phyloP scores from a whole-genome alignment of 805 yeast species.

The Myxozyma kluyveri region DNA sequence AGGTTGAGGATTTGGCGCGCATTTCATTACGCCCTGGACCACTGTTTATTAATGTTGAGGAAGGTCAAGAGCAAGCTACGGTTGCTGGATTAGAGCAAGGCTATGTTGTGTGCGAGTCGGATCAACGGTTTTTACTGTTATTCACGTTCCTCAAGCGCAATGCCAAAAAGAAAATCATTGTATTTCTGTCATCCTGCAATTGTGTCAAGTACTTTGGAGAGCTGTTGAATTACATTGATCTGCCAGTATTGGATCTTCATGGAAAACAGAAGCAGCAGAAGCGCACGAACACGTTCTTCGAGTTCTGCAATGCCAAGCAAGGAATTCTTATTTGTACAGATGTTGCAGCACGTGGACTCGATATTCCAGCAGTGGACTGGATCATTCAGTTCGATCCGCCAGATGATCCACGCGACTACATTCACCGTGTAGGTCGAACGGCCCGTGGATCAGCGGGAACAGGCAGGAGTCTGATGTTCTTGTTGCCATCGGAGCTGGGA shows the following conservation, averaged over 20 bases:
- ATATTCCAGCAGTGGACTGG: constrained; percentile 99
- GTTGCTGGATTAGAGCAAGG: constrained; percentile 98
- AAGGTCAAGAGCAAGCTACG: constrained; percentile 78
- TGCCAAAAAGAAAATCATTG: constrained; percentile 81
- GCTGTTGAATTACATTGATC: constrained; percentile 88
- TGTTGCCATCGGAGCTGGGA: constrained; percentile 91
- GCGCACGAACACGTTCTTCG: constrained; percentile 96
- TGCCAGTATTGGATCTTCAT: constrained; percentile 93
- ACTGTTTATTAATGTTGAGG: constrained; percentile 85
- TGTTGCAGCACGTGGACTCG: constrained; percentile 98
- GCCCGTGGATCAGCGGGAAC: constrained; percentile 84
- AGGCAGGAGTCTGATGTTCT: constrained; percentile 93
- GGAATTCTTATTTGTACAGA: constrained; percentile 95
- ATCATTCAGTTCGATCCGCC: constrained; percentile 99
- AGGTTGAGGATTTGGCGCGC: constrained; percentile 96
- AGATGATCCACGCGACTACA: constrained; percentile 99
- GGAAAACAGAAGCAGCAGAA: constrained; percentile 99
- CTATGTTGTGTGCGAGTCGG: constrained; percentile 95
- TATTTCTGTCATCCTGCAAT: constrained; percentile 93
- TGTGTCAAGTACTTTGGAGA: constrained; percentile 96
- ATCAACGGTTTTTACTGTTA: constrained; percentile 82
- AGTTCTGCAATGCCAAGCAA: constrained; percentile 93
- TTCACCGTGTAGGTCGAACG: constrained; percentile 98
- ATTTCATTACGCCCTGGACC: constrained; percentile 94
- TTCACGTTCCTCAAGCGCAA: constrained; percentile 94